Evolutionary conservation across 371 early-diverging fungal species (phyloP).

Genomic region (Mortierella sp.): DNA sequence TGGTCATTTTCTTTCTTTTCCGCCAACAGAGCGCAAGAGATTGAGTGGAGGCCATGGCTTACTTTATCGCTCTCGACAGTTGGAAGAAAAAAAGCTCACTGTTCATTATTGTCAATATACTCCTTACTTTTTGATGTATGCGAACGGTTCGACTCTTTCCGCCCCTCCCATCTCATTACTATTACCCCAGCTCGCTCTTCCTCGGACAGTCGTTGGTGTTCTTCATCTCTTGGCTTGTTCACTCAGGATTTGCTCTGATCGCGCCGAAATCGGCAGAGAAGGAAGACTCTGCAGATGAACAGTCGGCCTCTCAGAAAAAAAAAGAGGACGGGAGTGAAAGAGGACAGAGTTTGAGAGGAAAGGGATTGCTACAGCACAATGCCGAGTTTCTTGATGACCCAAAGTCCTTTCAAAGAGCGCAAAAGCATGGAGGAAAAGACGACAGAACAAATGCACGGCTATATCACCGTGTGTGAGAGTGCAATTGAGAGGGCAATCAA

Average conservation of each 20-base stretch:
- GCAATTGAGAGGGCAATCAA: background rate
- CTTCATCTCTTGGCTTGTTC: background rate
- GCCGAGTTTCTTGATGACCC: conserved; percentile 11
- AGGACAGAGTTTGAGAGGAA: background rate
- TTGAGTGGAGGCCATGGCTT: background rate
- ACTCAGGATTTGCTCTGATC: background rate
- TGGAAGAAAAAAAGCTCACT: background rate
- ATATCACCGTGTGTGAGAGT: background rate
- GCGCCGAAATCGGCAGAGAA: background rate
- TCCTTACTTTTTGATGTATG: background rate
- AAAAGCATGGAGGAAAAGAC: background rate
- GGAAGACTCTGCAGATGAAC: background rate
- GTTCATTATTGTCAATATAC: background rate
- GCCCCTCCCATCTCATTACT: background rate
- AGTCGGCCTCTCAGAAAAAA: background rate
- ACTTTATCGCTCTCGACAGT: conserved; percentile 5
- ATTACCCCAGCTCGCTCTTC: background rate
- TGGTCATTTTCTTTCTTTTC: background rate
- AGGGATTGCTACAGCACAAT: background rate
- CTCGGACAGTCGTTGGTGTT: background rate
- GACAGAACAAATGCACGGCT: background rate
- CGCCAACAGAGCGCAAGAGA: background rate
- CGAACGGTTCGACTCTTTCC: conserved; percentile 8
- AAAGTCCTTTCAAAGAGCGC: background rate
- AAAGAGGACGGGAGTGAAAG: no score